A percentile compares a stretch with the other conserved stretches of the same genome.
These are phyloP conservation scores for Calocybe gangraenosa DNA, from an alignment of 768 basidiomycete genomes.

Conservation along the genomic window DNA sequence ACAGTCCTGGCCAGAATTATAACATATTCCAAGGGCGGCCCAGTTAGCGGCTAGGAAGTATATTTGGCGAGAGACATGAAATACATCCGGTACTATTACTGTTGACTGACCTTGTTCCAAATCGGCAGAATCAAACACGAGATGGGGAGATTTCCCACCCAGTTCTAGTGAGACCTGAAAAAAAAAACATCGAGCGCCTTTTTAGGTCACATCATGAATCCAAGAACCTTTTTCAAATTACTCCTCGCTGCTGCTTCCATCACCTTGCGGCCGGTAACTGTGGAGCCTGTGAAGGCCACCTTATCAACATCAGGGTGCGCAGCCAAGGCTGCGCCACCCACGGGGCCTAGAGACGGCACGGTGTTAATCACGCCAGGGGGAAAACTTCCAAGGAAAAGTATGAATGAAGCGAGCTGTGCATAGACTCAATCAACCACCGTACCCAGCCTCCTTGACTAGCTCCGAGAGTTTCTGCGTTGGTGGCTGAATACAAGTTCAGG, in stretches of 20 bases:
- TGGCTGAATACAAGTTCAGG: not conserved
- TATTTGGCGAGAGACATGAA: not conserved
- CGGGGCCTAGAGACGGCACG: conserved; percentile 73
- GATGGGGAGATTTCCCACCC: conserved; percentile 87
- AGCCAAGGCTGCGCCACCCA: conserved; percentile 84
- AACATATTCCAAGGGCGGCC: conserved; percentile 82
- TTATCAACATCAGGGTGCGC: conserved; percentile 87
- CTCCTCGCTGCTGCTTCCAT: conserved; percentile 90
- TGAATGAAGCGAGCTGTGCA: not conserved
- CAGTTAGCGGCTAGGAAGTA: conserved; percentile 65
- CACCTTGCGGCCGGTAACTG: conserved; percentile 82
- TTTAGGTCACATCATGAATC: not conserved
- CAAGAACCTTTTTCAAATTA: conserved; percentile 83
- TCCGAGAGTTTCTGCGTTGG: conserved; percentile 69
- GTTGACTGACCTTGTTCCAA: conserved; percentile 67
- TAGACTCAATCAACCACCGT: conserved; percentile 13
- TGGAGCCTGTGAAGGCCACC: conserved; percentile 94
- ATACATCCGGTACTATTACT: not conserved
- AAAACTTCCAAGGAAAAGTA: conserved; percentile 44
- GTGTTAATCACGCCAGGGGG: conserved; percentile 91
- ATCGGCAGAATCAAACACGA: conserved; percentile 90
- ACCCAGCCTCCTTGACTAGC: conserved; percentile 83
- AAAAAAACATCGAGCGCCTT: conserved; percentile 10
- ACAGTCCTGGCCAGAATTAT: conserved; percentile 91
- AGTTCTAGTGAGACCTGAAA: conserved; percentile 83